Percentiles rank a stretch among this genome's conserved stretches.
phyloP scores from a whole-genome alignment of 305 asterid genomes.

The Fraxinus xanthoxyloides region DNA sequence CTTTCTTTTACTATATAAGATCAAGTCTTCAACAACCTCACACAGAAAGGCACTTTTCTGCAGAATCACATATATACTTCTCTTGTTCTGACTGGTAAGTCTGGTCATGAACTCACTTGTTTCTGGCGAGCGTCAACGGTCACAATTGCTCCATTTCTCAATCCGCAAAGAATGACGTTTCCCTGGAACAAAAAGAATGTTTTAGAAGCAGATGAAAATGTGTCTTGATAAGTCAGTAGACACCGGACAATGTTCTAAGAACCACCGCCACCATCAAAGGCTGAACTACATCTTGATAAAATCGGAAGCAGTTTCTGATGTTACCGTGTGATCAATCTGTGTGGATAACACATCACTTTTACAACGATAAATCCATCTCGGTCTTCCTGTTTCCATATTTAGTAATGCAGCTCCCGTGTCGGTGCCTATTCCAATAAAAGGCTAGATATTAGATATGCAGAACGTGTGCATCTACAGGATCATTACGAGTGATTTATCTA shows the following conservation, averaged over 20 bases:
- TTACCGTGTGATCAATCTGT: conserved; percentile 65
- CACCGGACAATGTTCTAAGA: conserved; percentile 7
- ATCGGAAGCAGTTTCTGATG: conserved; percentile 14
- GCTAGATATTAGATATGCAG: conserved; percentile 17
- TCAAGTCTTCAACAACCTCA: background rate
- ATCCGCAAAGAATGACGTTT: conserved; percentile 63
- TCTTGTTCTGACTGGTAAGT: conserved; percentile 15
- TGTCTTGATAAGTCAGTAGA: background rate
- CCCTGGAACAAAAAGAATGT: conserved; percentile 47
- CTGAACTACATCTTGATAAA: conserved; percentile 14
- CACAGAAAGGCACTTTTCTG: background rate
- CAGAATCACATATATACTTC: background rate
- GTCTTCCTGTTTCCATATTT: conserved; percentile 58
- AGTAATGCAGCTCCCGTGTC: conserved; percentile 71
- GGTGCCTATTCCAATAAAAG: conserved; percentile 56
- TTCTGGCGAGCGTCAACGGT: conserved; percentile 77
- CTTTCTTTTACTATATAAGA: background rate
- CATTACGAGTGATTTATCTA: background rate
- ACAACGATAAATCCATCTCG: conserved; percentile 54
- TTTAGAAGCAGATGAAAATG: conserved; percentile 8
- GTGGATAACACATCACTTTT: conserved; percentile 76
- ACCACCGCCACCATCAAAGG: conserved; percentile 5
- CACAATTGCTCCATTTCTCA: conserved; percentile 79
- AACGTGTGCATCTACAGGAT: conserved; percentile 13
- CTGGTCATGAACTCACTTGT: conserved; percentile 36